phyloP scores from a whole-genome alignment of 2,329 filamentous ascomycete genomes.

The Myriosclerotinia duriaeana region DNA sequence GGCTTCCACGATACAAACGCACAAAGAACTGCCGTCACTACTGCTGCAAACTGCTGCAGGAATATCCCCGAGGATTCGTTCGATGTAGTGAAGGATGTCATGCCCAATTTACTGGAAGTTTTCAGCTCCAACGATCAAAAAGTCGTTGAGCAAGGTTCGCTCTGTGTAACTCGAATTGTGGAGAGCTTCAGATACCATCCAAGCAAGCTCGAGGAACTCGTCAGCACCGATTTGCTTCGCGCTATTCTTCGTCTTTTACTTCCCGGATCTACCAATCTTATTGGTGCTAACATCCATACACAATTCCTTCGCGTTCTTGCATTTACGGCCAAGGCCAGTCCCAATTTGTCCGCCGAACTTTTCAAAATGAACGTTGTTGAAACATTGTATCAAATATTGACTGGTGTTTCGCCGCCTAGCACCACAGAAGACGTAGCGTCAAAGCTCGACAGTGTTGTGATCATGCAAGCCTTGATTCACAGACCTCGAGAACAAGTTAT shows the following conservation, averaged over 20 bases:
- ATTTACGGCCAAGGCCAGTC: conserved; percentile 86
- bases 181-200: conserved; percentile 94
- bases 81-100: conserved; percentile 85
- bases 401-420: conserved; percentile 86
- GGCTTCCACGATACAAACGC: conserved; percentile 98
- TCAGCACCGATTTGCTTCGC: conserved; percentile 81
- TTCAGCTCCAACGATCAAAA: conserved; percentile 90
- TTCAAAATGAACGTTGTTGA: conserved; percentile 97
- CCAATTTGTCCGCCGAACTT: conserved; percentile 80
- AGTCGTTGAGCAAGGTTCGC: conserved; percentile 92
- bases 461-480: conserved; percentile 98
- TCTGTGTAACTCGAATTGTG: conserved; percentile 92
- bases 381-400: conserved; percentile 94
- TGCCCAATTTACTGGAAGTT: conserved; percentile 91
- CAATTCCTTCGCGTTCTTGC: conserved; percentile 91
- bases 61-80: conserved; percentile 96
- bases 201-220: conserved; percentile 85
- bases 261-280: conserved; percentile 92
- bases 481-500: conserved; percentile 93
- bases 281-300: conserved; percentile 91
- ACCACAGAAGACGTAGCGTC: conserved; percentile 74
- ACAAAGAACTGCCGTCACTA: conserved; percentile 93
- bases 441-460: conserved; percentile 92
- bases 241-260: conserved; percentile 84
- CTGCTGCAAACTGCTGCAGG: conserved; percentile 95